Base-by-base conservation (phyloP, 106 monocot species). In the Triglochin maritima region DNA sequence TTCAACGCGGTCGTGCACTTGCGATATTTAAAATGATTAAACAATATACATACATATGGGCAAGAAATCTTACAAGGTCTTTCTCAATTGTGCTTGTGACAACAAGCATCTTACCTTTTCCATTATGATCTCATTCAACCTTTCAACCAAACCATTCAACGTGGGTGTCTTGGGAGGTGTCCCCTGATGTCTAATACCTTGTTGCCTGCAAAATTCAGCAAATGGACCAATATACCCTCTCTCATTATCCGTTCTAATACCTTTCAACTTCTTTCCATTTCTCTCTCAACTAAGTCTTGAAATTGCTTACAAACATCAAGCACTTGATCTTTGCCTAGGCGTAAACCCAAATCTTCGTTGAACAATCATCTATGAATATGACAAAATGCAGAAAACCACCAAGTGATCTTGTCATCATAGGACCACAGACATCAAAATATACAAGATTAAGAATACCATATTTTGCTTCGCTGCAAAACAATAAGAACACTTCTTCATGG, bases 251-350 rank as follows among this genome's bases (percentile, higher is more conserved):
- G 46, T 55, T 2, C 14, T 9, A 3, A 65, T 52, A 9, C 15
- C 44, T 46, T 72, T 63, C 43, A 59, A 6, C 3, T 56, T 56
- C 29, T 41, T 56, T 16, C 44, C 13, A 12, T 73, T 12, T 73
- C 53, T 13, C 55, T 73, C 17, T 73, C 73, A 55, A 65, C 56
- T 17, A n/a, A 44, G 2, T 14, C 52, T 4, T 73, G 70, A 47
- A 64, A 73, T 2, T 73, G 29, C 15, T 73, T 72, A 12, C 17
- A 62, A 8, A 6, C 44, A 0, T 45, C 6, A 62, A 62, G 62
- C 9, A 62, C 62, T 62, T 45, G 62, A 45, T 62, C 62, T 7
- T 62, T 62, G 43, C 14, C 44, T 12, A 62, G 42, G 17, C 2
- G 9, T 62, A 62, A 7, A 43, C 62, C 62, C 29, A 62, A 62